Conservation (phyloP, 768 basidiomycete genomes). For the Leucosporidium yakuticum region DNA sequence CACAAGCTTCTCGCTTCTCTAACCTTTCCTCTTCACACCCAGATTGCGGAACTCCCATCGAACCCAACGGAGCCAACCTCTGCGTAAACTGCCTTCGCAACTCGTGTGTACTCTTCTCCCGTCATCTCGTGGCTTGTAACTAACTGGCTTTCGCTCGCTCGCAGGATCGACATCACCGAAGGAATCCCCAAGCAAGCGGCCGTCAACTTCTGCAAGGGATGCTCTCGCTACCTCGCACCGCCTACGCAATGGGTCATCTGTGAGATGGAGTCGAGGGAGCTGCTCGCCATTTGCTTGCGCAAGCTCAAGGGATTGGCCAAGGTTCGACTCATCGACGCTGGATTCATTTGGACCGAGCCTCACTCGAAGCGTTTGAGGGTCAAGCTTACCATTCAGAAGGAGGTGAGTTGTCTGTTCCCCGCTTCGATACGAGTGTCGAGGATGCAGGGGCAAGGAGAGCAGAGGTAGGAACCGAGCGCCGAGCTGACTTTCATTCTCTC, state of each 20-base stretch:
- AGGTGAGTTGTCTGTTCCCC: conserved; percentile 52
- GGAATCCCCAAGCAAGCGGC: conserved; percentile 80
- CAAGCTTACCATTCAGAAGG: conserved; percentile 96
- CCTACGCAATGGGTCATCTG: conserved; percentile 80
- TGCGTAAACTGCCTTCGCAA: conserved; percentile 84
- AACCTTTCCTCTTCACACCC: background rate
- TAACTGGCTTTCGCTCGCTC: background rate
- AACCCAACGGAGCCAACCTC: conserved; percentile 70
- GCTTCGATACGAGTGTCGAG: background rate
- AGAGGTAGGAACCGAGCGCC: background rate
- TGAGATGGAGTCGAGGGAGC: conserved; percentile 82
- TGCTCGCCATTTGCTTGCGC: conserved; percentile 87
- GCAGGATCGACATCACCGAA: conserved; percentile 91
- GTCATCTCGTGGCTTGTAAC: background rate
- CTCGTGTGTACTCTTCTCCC: conserved; percentile 53
- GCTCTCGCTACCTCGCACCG: conserved; percentile 89
- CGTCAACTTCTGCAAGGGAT: conserved; percentile 88
- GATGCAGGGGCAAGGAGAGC: background rate
- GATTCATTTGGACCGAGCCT: conserved; percentile 99
- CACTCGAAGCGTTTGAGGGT: conserved; percentile 89
- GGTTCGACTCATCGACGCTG: conserved; percentile 94
- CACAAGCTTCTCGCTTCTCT: background rate
- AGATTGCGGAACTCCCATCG: conserved; percentile 41
- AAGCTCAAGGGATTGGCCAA: conserved; percentile 90
- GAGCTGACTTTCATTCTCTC: background rate